Evolutionary conservation across 2,329 filamentous ascomycete species (phyloP).

Genomic region (Aspergillus arachidicola): DNA sequence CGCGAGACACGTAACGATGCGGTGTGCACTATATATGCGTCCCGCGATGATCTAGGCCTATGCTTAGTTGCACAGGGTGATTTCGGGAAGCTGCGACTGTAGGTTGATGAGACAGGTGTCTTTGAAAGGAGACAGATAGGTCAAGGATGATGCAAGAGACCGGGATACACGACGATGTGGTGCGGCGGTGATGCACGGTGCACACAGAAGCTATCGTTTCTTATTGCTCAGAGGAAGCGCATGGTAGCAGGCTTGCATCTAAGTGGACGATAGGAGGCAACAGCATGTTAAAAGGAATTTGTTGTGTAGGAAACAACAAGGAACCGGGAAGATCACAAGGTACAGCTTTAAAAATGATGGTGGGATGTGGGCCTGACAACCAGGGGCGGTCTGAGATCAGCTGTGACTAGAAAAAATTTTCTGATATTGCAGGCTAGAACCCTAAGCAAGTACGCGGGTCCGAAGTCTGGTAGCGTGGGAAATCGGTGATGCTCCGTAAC

Average conservation of each 20-base stretch:
- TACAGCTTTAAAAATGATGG: conserved; percentile 8
- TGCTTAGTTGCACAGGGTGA: conserved; percentile 3
- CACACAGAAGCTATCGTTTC: conserved; percentile 14
- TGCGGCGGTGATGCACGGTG: conserved; percentile 18
- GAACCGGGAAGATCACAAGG: neutral
- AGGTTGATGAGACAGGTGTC: conserved; percentile 13
- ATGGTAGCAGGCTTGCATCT: conserved; percentile 24
- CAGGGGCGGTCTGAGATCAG: conserved; percentile 22
- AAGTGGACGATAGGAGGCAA: conserved; percentile 20
- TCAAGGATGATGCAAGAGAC: neutral
- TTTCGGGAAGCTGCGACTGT: conserved; percentile 4
- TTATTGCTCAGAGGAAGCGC: conserved; percentile 23
- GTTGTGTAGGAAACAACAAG: conserved; percentile 8
- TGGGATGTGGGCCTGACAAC: conserved; percentile 10
- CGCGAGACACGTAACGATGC: conserved; percentile 17
- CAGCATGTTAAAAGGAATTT: conserved; percentile 14
- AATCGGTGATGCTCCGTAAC: neutral
- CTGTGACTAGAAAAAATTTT: conserved; percentile 18
- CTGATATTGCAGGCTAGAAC: conserved; percentile 14
- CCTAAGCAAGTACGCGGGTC: neutral
- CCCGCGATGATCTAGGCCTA: conserved; percentile 9
- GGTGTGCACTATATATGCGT: conserved; percentile 12
- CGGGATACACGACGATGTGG: neutral
- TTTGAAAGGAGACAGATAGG: conserved; percentile 4
- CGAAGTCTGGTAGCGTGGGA: conserved; percentile 6